Percentiles rank a stretch among this genome's conserved stretches.
These are phyloP conservation scores for Aspergillus latus DNA, from an alignment of 2,329 filamentous ascomycete species.

Conservation along the genomic window DNA sequence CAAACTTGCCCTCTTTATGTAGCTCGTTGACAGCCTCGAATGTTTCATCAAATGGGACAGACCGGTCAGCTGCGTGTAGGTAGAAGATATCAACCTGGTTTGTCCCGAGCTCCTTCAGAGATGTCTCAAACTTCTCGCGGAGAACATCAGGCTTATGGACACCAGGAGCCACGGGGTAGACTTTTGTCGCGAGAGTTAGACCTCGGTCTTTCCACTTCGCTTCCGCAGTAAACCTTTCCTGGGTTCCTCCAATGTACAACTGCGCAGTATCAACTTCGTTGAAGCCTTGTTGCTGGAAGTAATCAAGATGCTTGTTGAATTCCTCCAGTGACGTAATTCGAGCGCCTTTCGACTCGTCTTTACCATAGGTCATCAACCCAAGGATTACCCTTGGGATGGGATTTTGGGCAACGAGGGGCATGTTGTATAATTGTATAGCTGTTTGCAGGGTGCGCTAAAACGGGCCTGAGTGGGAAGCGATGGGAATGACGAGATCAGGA, in stretches of 20 bases:
- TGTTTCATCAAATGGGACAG: constrained; percentile 74
- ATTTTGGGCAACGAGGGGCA: constrained; percentile 41
- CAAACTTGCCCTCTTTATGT: constrained; percentile 83
- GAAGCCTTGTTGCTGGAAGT: constrained; percentile 76
- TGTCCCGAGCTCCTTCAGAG: constrained; percentile 69
- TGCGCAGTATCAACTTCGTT: constrained; percentile 83
- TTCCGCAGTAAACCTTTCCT: constrained; percentile 75
- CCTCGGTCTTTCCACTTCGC: constrained; percentile 77
- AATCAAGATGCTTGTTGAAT: constrained; percentile 70
- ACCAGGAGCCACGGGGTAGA: constrained; percentile 62
- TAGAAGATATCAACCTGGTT: constrained; percentile 78
- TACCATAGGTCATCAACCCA: constrained; percentile 82
- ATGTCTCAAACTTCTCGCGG: constrained; percentile 64
- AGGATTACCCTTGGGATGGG: constrained; percentile 71
- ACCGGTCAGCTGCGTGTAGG: constrained; percentile 68
- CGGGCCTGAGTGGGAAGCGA: background rate
- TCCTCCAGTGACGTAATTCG: constrained; percentile 70
- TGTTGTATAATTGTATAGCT: constrained; percentile 13
- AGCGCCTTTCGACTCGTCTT: constrained; percentile 61
- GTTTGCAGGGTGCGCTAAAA: constrained; percentile 2
- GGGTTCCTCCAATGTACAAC: constrained; percentile 67
- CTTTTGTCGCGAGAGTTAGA: constrained; percentile 75
- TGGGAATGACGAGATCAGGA: too few species aligned
- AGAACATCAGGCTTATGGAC: constrained; percentile 64
- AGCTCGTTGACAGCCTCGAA: constrained; percentile 74